Evolutionary conservation across 2,329 filamentous ascomycete species (phyloP).

Genomic region (Trichoderma asperellum): DNA sequence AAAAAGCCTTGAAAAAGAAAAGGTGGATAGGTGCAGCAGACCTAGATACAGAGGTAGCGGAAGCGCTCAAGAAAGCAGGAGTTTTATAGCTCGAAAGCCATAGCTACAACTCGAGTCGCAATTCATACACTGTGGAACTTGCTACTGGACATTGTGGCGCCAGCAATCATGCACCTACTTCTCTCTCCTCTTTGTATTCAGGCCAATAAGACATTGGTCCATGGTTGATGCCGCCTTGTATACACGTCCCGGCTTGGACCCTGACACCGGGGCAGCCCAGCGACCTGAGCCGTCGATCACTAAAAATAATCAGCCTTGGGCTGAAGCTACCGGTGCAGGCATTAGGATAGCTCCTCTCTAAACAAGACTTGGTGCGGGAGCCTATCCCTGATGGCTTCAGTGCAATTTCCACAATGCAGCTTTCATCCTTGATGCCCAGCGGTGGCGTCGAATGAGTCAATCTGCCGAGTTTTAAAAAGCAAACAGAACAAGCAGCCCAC

Average conservation of each 20-base stretch:
- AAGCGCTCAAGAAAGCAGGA: slow-evolving; percentile 8
- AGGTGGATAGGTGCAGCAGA: background rate
- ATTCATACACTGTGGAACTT: background rate
- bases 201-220: background rate
- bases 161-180: background rate
- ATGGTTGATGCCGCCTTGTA: background rate
- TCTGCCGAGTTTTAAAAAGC: background rate
- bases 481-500: background rate
- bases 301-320: slow-evolving; percentile 3
- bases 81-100: slow-evolving; percentile 16
- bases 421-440: slow-evolving; percentile 8
- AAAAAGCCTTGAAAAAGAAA: background rate
- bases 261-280: background rate
- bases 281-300: background rate
- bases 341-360: background rate
- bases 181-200: background rate
- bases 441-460: slow-evolving; percentile 2
- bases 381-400: slow-evolving; percentile 7
- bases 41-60: background rate
- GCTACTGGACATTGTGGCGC: background rate
- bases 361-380: background rate
- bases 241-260: background rate
- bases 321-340: background rate
- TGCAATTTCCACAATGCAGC: slow-evolving; percentile 24
- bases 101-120: slow-evolving; percentile 7